Evolutionary conservation across 495 filamentous ascomycete species (phyloP).

Genomic region (Penicillium ucsense): DNA sequence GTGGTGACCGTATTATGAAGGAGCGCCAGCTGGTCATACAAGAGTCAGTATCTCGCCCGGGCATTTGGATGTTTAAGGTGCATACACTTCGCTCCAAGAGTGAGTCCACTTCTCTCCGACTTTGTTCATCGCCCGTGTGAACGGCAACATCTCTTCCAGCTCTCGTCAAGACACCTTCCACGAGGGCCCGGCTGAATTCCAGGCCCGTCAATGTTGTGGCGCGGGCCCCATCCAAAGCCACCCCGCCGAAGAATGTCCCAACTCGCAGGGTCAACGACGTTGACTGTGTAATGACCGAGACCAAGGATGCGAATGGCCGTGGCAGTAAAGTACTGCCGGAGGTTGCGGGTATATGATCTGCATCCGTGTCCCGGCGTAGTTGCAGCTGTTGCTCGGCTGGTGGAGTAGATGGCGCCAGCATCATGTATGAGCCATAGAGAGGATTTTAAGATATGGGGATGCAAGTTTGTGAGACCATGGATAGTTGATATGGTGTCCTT

Average conservation of each 20-base stretch:
- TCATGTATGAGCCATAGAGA: slow-evolving; percentile 16
- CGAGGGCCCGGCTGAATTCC: slow-evolving; percentile 54
- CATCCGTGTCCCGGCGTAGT: slow-evolving; percentile 1
- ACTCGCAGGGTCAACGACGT: slow-evolving; percentile 62
- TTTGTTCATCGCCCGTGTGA: slow-evolving; percentile 45
- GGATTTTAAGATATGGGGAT: no score
- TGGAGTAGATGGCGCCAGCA: slow-evolving; percentile 13
- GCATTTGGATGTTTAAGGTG: neutral
- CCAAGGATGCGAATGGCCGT: slow-evolving; percentile 52
- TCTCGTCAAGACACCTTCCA: slow-evolving; percentile 56
- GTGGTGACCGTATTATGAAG: slow-evolving; percentile 54
- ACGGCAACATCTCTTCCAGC: slow-evolving; percentile 59
- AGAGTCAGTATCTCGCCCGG: slow-evolving; percentile 1
- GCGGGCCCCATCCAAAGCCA: slow-evolving; percentile 55
- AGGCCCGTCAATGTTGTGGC: slow-evolving; percentile 60
- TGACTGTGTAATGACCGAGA: slow-evolving; percentile 59
- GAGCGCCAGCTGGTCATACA: slow-evolving; percentile 36
- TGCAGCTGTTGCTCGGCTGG: slow-evolving; percentile 2
- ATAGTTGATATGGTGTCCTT: no score
- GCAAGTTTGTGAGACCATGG: no score
- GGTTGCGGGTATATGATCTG: slow-evolving; percentile 20
- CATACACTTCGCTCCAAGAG: slow-evolving; percentile 50
- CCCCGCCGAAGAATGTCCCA: slow-evolving; percentile 55
- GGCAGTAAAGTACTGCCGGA: slow-evolving; percentile 56
- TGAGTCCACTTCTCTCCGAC: slow-evolving; percentile 51